Percentiles rank a stretch among this genome's conserved stretches.
Evolutionary conservation across 73 alveolate genomes (phyloP).

Genomic region (Urostyla sp.): DNA sequence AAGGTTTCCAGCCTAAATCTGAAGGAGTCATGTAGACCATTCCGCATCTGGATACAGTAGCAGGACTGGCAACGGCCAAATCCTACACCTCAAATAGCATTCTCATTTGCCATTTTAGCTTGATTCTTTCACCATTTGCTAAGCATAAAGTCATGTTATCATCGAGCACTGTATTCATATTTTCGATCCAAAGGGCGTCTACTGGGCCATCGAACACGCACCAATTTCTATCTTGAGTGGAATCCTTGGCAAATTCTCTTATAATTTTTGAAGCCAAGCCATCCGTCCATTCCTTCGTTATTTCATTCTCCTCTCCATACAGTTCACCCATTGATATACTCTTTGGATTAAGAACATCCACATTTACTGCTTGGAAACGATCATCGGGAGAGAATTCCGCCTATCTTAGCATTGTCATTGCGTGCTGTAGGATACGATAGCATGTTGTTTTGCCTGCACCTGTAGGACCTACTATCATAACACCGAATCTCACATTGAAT

Average conservation of each 20-base stretch:
- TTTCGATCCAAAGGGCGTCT: constrained; percentile 94
- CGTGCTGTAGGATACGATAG: constrained; percentile 74
- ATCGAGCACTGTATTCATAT: constrained; percentile 93
- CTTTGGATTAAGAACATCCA: constrained; percentile 84
- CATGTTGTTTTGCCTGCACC: constrained; percentile 89
- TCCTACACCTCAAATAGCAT: constrained; percentile 89
- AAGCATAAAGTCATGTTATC: constrained; percentile 90
- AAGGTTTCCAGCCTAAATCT: constrained; percentile 94
- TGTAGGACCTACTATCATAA: constrained; percentile 89
- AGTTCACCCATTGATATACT: constrained; percentile 92
- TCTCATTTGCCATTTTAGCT: constrained; percentile 82
- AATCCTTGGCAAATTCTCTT: constrained; percentile 83
- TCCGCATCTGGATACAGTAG: constrained; percentile 92
- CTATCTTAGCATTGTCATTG: constrained; percentile 73
- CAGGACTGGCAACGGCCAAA: constrained; percentile 90
- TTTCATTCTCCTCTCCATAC: constrained; percentile 90
- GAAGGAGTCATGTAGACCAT: constrained; percentile 90
- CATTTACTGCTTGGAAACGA: constrained; percentile 73
- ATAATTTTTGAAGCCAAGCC: constrained; percentile 86
- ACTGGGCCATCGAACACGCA: constrained; percentile 94
- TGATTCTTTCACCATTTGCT: constrained; percentile 93
- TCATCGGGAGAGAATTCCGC: constrained; percentile 51
- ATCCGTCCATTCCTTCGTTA: constrained; percentile 86
- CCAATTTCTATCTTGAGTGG: constrained; percentile 77
- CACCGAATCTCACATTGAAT: constrained; percentile 89